Conservation (phyloP, 116 monocot genomes). For the Zostera marina region DNA sequence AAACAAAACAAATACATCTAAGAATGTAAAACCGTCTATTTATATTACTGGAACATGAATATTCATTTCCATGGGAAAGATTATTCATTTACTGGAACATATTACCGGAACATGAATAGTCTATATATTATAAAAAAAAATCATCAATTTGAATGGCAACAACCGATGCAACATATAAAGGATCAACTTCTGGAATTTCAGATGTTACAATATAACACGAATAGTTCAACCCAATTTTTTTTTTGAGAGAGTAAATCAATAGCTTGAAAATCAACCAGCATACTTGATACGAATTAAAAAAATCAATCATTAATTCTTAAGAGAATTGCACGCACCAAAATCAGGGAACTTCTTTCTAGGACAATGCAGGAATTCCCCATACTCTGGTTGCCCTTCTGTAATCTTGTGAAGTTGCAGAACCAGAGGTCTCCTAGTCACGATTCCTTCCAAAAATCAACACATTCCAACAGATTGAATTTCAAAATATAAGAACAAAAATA, state of each 20-base stretch:
- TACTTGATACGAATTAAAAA: neutral
- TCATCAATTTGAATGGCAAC: no score
- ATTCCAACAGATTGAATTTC: neutral
- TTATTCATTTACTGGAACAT: no score
- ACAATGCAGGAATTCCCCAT: constrained; percentile 84
- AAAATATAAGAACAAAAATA: constrained; percentile 1
- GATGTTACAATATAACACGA: no score
- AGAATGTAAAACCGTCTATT: no score
- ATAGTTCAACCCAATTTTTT: neutral
- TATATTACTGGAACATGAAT: no score
- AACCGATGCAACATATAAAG: no score
- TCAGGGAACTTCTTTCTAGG: constrained; percentile 65
- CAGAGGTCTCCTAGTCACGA: constrained; percentile 90
- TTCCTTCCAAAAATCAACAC: constrained; percentile 35
- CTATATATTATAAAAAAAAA: no score
- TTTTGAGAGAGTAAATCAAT: neutral
- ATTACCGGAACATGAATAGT: no score
- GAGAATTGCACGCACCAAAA: constrained; percentile 40
- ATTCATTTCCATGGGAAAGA: no score
- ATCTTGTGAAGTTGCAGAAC: constrained; percentile 92
- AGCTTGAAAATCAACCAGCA: neutral
- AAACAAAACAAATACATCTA: no score
- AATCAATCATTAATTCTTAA: neutral
- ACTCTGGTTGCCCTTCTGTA: constrained; percentile 48
- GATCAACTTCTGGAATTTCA: no score